Evolutionary conservation across 768 basidiomycete genomes (phyloP), one percentile per base, ranked within the genome.

Genomic region (Candolleomyces eurysporus): DNA sequence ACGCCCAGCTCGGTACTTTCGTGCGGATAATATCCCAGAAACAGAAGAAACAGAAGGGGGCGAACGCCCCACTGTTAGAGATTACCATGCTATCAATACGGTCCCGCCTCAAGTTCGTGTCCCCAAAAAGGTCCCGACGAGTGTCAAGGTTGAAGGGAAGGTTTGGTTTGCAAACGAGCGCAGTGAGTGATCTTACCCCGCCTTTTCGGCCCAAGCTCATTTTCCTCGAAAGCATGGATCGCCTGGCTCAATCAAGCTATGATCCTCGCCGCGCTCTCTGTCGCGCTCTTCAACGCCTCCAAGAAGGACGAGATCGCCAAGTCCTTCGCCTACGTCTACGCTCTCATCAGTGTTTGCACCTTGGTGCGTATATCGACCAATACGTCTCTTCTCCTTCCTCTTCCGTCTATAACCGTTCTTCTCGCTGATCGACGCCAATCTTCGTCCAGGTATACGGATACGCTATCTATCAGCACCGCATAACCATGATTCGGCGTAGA

Each of bases 101-200:
- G 68, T 88, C 0, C 86, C 90, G 0, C 78, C 85, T 0, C 81
- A 83, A 50, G 85, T 93, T 42, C 79, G 88, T 42, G 82, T 94
- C 0, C 92, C 92, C 0, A 91, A 89, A 78, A 95, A 94, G 74
- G 84, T 92, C 21, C 78, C 89, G 0, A 90, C 90, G 0, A 85
- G 89, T 0, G 79, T 98, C 67, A 91, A 87, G 64, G 94, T 98
- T 17, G 95, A 98, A 71, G 88, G 87, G 21, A 98, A 98, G 69
- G 95, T 98, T 52, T 98, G 96, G 95, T 96, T 98, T 72, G 94
- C 95, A 9, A 97, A 97, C 69, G 95, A 98, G 74, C 79, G 93
- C 70, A 94, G 92, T 94, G 51, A 62, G 87, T 57, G 56, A 56
- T 39, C 55, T 17, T 57, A 16, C 8, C 10, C 13, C 9, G 16